Conservation (phyloP, 2,329 filamentous ascomycete species). For the Lithohypha guttulata region DNA sequence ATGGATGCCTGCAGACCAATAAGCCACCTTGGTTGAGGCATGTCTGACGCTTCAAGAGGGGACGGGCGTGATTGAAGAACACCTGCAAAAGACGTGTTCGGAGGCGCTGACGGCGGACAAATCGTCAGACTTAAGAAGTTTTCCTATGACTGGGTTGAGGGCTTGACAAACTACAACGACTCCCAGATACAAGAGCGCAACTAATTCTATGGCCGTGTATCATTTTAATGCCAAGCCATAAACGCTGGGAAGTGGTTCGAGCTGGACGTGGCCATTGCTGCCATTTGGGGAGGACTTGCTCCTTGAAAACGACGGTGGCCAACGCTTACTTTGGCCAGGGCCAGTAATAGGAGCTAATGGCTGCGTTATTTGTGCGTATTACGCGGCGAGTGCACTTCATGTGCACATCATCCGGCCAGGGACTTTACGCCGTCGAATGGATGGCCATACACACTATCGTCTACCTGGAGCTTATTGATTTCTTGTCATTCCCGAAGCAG, state of each 20-base stretch:
- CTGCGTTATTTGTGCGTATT: constrained; percentile 8
- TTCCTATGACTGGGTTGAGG: constrained; percentile 5
- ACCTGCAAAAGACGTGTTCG: constrained; percentile 5
- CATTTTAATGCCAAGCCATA: constrained; percentile 5
- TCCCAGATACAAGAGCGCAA: constrained; percentile 6
- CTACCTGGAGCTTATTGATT: constrained; percentile 8
- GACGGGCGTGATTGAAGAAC: constrained; percentile 3
- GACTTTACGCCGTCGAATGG: constrained; percentile 6
- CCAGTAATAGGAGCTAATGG: constrained; percentile 6
- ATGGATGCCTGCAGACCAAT: constrained; percentile 6
- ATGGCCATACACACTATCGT: constrained; percentile 4
- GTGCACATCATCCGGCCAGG: background rate
- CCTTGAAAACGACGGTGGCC: constrained; percentile 2
- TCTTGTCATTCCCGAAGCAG: constrained; percentile 6
- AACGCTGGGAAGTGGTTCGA: constrained; percentile 2
- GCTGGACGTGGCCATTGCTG: constrained; percentile 3
- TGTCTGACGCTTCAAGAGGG: constrained; percentile 3
- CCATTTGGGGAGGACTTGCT: background rate
- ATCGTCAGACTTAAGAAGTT: constrained; percentile 4
- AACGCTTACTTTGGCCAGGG: constrained; percentile 1
- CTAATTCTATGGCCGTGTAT: constrained; percentile 2
- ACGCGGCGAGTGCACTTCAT: constrained; percentile 4
- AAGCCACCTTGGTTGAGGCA: constrained; percentile 6
- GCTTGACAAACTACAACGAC: constrained; percentile 1
- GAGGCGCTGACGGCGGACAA: background rate